Evolutionary conservation across 148 eudicot genomes (phyloP), one percentile per base, ranked within the genome.

Genomic region (Cornus florida): DNA sequence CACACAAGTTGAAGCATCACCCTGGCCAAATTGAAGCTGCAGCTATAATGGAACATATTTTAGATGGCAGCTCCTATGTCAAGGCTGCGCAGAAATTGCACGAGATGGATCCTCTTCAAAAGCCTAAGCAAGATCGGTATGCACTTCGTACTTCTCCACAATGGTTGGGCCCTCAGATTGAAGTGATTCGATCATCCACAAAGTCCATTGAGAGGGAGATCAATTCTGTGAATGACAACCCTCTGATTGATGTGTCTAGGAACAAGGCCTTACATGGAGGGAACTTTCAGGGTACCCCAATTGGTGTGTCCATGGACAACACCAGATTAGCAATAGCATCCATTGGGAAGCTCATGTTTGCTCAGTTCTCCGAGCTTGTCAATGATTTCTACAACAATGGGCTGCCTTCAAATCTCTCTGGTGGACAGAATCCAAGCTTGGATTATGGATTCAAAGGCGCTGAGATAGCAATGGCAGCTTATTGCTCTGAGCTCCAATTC

Each of bases 271-370:
- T 79, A 35, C 82, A 79, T 16, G 82, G 82, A 33, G 82, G 78
- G 67, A 73, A 80, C 38, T 80, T 80, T 50, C 82, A 80, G 62
- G 82, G 82, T 53, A 74, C 82, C 67, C 82, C 82, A 14, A 80
- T 80, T 50, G 82, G 78, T 67, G 82, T 80, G n/a, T 80, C 82
- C 0, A 80, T 80, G 82, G 82, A 80, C 76, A 80, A 80, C 28
- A 67, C 78, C 7, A 80, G 82, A 39, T 39, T 80, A 38, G 82
- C 82, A 20, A 39, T 74, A 3, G 82, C 74, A 14, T 74, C 82
- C 12, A 79, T 79, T 28, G 82, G 82, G 4, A 79, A 73, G 19
- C 82, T 79, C 65, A 73, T 79, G 77, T 79, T 79, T 67, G 82
- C 82, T 53, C 82, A 79, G 28, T 75, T 80, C 66, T 80, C 82